These are phyloP conservation scores for Solanum okadae DNA, from an alignment of 257 asterid species.

Conservation along the genomic window DNA sequence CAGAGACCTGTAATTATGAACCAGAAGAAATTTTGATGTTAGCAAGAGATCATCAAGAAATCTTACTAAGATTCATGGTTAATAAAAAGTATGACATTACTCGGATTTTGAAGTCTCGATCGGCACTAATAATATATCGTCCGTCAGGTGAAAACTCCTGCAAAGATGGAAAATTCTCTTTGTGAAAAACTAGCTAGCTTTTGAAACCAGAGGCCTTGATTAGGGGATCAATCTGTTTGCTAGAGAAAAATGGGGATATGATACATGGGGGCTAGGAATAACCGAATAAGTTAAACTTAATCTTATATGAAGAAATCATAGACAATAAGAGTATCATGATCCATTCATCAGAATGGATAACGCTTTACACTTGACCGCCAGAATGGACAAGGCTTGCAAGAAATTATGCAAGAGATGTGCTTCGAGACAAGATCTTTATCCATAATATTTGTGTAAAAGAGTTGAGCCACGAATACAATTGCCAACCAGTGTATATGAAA, in stretches of 20 bases:
- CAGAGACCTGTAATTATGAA: slow-evolving; percentile 50
- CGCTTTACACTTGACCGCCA: not conserved
- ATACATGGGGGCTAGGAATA: not conserved
- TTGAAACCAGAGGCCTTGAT: not conserved
- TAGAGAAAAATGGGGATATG: not conserved
- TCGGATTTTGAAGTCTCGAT: slow-evolving; percentile 94
- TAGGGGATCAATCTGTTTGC: not conserved
- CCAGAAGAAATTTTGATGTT: slow-evolving; percentile 3
- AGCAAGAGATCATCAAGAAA: not conserved
- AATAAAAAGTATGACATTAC: slow-evolving; percentile 28
- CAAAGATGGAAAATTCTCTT: slow-evolving; percentile 1
- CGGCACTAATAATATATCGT: slow-evolving; percentile 63
- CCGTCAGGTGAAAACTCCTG: slow-evolving; percentile 92
- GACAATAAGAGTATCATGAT: not conserved
- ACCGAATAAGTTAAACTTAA: not conserved
- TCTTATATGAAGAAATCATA: not conserved
- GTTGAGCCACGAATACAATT: not conserved
- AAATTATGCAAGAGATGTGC: not conserved
- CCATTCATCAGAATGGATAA: not conserved
- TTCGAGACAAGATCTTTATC: not conserved
- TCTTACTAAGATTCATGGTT: not conserved
- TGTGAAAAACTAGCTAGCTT: not conserved
- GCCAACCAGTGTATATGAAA: not conserved
- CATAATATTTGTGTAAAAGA: not conserved
- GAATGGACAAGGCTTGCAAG: not conserved